These are phyloP conservation scores for Cladochytrium replicatum DNA, from an alignment of 192 early-diverging fungal species.

Conservation along the genomic window DNA sequence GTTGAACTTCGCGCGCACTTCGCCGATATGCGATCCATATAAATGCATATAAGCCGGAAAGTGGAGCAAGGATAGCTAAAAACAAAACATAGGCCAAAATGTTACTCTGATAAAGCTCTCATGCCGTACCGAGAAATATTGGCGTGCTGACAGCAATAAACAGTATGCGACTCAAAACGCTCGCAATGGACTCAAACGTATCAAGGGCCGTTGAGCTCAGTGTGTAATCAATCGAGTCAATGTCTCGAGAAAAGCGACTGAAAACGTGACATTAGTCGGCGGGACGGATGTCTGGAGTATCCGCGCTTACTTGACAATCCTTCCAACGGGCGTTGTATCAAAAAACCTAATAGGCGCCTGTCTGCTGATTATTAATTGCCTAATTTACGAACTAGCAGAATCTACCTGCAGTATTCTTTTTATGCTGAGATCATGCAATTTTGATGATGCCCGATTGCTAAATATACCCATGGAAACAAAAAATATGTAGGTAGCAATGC, in stretches of 20 bases:
- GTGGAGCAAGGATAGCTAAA: too few species aligned
- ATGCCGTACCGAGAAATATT: too few species aligned
- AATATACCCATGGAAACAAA: conserved; percentile 50
- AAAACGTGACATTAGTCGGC: too few species aligned
- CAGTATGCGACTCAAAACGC: conserved; percentile 50
- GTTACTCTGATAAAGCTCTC: too few species aligned
- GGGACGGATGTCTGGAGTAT: conserved; percentile 59
- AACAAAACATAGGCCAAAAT: too few species aligned
- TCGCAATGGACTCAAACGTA: conserved; percentile 47
- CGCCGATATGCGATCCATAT: too few species aligned
- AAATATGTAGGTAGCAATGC: conserved; percentile 39
- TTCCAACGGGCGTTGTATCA: conserved; percentile 54
- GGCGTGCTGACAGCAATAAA: conserved; percentile 59
- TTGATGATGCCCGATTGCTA: conserved; percentile 47
- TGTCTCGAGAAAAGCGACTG: conserved; percentile 58
- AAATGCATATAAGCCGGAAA: too few species aligned
- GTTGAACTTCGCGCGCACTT: too few species aligned
- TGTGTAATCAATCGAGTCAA: conserved; percentile 55
- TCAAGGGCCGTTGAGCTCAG: conserved; percentile 55
- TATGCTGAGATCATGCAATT: conserved; percentile 61
- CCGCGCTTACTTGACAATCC: conserved; percentile 42
- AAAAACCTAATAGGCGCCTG: conserved; percentile 70
- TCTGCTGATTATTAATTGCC: too few species aligned
- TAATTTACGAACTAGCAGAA: too few species aligned
- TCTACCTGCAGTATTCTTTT: conserved; percentile 53